phyloP scores from a whole-genome alignment of 441 rosid species.

The Hura crepitans region DNA sequence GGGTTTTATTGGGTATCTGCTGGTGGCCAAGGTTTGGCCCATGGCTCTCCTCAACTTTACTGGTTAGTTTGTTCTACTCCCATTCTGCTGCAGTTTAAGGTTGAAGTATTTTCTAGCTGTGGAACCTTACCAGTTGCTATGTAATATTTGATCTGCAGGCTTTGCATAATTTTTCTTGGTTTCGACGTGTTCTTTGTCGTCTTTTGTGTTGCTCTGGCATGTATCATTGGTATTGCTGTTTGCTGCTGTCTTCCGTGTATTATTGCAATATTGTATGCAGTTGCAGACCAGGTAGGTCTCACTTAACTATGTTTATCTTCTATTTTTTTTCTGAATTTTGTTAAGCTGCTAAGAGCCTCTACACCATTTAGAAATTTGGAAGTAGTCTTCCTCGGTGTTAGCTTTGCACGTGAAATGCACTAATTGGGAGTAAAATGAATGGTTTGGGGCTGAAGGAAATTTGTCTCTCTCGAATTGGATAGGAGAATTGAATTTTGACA shows the following conservation, averaged over 20 bases:
- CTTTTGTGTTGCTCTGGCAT: constrained; percentile 93
- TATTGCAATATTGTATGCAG: constrained; percentile 90
- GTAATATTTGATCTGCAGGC: constrained; percentile 53
- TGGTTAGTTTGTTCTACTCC: constrained; percentile 53
- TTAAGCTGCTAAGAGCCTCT: not conserved
- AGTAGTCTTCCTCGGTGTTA: not conserved
- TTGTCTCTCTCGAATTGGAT: not conserved
- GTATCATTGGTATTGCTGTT: constrained; percentile 92
- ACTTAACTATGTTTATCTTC: constrained; percentile 7
- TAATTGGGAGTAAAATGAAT: not conserved
- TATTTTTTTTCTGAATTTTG: not conserved
- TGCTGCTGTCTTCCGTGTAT: constrained; percentile 99
- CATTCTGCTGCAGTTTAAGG: not conserved
- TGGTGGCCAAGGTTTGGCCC: constrained; percentile 72
- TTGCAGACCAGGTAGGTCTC: constrained; percentile 83
- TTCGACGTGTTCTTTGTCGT: constrained; percentile 98
- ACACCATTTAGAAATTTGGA: not conserved
- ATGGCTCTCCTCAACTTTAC: constrained; percentile 73
- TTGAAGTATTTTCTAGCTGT: constrained; percentile 6
- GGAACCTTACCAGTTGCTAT: constrained; percentile 21
- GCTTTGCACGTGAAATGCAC: not conserved
- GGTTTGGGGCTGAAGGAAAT: not conserved
- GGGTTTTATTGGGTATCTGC: constrained; percentile 97
- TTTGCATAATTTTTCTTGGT: constrained; percentile 89
- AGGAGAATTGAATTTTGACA: not conserved